Conservation (phyloP, 495 filamentous ascomycete species). For the Aspergillus biplanus region DNA sequence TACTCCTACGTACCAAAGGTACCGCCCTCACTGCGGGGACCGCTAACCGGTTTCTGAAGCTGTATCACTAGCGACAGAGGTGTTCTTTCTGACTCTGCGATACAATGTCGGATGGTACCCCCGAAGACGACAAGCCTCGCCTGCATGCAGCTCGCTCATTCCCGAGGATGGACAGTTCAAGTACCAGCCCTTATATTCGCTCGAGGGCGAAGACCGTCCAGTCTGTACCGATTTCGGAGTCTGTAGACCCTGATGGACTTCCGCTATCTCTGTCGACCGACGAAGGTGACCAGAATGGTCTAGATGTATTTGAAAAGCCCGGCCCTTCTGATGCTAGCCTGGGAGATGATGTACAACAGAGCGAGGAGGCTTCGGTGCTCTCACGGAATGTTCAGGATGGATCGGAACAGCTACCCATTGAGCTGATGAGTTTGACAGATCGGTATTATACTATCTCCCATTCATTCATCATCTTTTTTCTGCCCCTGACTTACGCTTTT, state of each 20-base stretch:
- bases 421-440: slow-evolving; percentile 86
- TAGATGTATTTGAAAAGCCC: slow-evolving; percentile 49
- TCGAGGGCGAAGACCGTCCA: slow-evolving; percentile 68
- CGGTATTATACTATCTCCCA: slow-evolving; percentile 55
- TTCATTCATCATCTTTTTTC: neutral
- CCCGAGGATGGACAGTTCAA: slow-evolving; percentile 54
- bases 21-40: slow-evolving; percentile 3
- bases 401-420: slow-evolving; percentile 88
- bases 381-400: slow-evolving; percentile 60
- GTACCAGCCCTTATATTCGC: slow-evolving; percentile 44
- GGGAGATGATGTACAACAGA: slow-evolving; percentile 50
- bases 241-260: slow-evolving; percentile 36
- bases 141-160: slow-evolving; percentile 54
- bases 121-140: slow-evolving; percentile 36
- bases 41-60: slow-evolving; percentile 4
- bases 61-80: neutral
- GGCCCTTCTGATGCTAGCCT: slow-evolving; percentile 56
- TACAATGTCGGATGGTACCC: slow-evolving; percentile 34
- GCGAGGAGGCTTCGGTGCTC: slow-evolving; percentile 46
- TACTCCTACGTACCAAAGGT: neutral
- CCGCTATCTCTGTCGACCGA: slow-evolving; percentile 30
- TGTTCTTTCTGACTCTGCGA: neutral
- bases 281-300: slow-evolving; percentile 37
- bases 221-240: slow-evolving; percentile 51
- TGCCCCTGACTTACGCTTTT: neutral